phyloP scores from a whole-genome alignment of 2,329 filamentous ascomycete species.

The Botryosphaeria dothidea region DNA sequence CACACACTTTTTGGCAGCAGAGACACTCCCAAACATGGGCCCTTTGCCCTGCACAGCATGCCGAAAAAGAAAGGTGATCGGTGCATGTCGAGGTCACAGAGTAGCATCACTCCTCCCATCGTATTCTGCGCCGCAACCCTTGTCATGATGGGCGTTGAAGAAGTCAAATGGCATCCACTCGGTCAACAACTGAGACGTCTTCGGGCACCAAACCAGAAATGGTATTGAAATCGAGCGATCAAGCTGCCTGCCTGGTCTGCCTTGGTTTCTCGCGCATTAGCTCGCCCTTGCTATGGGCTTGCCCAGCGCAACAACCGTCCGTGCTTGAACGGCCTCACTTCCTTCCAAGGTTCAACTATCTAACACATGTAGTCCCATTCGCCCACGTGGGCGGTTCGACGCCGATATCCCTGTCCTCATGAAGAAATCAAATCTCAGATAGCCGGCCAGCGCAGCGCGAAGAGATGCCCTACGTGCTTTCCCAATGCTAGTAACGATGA shows the following conservation, averaged over 20 bases:
- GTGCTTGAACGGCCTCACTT: constrained; percentile 7
- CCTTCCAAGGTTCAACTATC: neutral
- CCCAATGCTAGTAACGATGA: constrained; percentile 7
- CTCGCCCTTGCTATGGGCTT: neutral
- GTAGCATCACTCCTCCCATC: neutral
- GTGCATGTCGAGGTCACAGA: neutral
- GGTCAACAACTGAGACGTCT: neutral
- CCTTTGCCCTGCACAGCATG: neutral
- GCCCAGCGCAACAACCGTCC: neutral
- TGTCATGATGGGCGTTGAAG: constrained; percentile 9
- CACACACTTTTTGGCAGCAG: neutral
- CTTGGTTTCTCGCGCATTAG: constrained; percentile 14
- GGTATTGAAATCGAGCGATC: constrained; percentile 9
- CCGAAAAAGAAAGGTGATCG: neutral
- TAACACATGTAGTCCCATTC: constrained; percentile 7
- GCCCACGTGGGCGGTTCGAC: constrained; percentile 3
- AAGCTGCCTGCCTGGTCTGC: constrained; percentile 16
- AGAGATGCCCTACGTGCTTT: neutral
- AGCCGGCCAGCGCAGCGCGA: neutral
- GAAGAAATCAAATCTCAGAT: constrained; percentile 13
- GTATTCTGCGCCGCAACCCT: neutral
- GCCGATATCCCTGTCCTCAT: neutral
- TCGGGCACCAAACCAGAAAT: constrained; percentile 5
- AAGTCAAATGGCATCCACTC: neutral
- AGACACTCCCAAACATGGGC: neutral